Evolutionary conservation across 768 basidiomycete species (phyloP).

Genomic region (Dentipellis fragilis): DNA sequence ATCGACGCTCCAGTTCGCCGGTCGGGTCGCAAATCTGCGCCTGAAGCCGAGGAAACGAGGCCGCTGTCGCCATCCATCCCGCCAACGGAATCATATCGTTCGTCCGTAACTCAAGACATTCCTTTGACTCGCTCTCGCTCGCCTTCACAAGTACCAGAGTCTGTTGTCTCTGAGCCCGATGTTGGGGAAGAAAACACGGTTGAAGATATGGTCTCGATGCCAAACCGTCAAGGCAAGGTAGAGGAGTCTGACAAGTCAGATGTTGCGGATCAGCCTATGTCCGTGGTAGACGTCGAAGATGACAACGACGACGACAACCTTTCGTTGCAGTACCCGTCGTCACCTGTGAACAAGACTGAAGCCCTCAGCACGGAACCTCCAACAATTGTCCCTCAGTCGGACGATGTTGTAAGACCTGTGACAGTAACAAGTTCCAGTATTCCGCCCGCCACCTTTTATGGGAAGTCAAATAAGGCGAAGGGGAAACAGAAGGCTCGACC

Average conservation of each 20-base stretch:
- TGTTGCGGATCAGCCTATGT: background rate
- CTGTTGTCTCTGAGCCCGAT: background rate
- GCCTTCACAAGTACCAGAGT: conserved; percentile 1
- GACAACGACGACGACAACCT: background rate
- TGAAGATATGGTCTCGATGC: conserved; percentile 9
- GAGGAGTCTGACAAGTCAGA: background rate
- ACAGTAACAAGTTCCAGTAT: no score
- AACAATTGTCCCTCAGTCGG: no score
- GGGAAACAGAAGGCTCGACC: background rate
- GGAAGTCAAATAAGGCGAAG: background rate
- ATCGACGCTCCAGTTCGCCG: background rate
- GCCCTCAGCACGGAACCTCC: no score
- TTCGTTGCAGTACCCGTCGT: background rate
- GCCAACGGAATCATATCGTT: background rate
- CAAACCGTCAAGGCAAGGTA: background rate
- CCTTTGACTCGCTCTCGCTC: background rate
- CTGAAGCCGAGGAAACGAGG: background rate
- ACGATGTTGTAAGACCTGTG: no score
- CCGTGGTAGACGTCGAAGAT: background rate
- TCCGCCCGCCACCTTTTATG: no score
- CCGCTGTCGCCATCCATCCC: background rate
- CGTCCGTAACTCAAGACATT: background rate
- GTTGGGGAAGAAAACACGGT: conserved; percentile 9
- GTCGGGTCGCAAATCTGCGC: conserved; percentile 7
- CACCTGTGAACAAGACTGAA: no score